These are phyloP conservation scores for Davidsoniella eucalypti DNA, from an alignment of 2,329 filamentous ascomycete species.

Conservation along the genomic window DNA sequence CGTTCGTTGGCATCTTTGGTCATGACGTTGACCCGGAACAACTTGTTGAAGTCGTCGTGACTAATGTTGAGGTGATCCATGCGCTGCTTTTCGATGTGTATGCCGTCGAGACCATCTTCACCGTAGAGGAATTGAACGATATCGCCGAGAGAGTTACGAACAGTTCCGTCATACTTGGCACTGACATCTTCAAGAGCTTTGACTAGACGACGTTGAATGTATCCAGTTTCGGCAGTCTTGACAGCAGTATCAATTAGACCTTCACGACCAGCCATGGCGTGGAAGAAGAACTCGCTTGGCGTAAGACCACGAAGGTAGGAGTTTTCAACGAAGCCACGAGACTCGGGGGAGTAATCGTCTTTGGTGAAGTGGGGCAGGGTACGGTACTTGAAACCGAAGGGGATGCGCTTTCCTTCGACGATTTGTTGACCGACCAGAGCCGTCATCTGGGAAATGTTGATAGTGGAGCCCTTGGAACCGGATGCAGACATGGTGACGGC, in stretches of 20 bases:
- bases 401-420: constrained; percentile 96
- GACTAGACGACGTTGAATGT: constrained; percentile 94
- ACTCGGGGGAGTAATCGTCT: constrained; percentile 95
- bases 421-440: constrained; percentile 96
- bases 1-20: constrained; percentile 38
- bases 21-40: constrained; percentile 80
- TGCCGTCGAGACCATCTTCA: constrained; percentile 89
- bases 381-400: constrained; percentile 96
- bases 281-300: constrained; percentile 96
- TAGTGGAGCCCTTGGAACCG: constrained; percentile 94
- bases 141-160: constrained; percentile 90
- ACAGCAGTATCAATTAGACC: constrained; percentile 99
- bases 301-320: constrained; percentile 93
- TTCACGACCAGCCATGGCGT: constrained; percentile 99
- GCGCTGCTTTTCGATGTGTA: constrained; percentile 81
- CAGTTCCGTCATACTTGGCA: constrained; percentile 93
- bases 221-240: constrained; percentile 97
- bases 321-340: constrained; percentile 95
- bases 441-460: constrained; percentile 99
- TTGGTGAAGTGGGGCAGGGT: constrained; percentile 97
- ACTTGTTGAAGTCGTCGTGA: constrained; percentile 57
- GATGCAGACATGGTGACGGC: constrained; percentile 92
- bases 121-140: constrained; percentile 96
- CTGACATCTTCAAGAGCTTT: constrained; percentile 97
- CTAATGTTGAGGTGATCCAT: constrained; percentile 77